Percentiles rank a stretch among this genome's conserved stretches.
These are phyloP conservation scores for Saksenaea oblongispora DNA, from an alignment of 371 early-diverging fungal genomes.

Conservation along the genomic window DNA sequence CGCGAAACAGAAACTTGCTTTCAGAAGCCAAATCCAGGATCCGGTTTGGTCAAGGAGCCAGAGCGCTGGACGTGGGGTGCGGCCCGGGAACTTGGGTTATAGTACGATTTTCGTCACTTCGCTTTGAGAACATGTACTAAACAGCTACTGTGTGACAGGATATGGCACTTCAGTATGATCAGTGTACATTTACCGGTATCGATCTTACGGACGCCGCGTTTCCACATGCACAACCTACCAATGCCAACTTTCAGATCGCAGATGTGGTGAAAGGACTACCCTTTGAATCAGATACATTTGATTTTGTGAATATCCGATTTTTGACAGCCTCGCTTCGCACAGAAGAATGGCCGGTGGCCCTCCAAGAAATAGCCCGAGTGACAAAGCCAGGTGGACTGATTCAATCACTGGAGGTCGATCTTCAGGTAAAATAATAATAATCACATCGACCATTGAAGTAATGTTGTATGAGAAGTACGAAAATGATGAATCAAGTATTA, in stretches of 20 bases:
- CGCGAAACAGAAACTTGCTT: background rate
- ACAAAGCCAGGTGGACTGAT: conserved; percentile 61
- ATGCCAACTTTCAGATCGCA: conserved; percentile 45
- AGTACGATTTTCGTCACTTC: conserved; percentile 17
- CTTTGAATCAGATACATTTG: conserved; percentile 60
- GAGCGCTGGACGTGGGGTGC: conserved; percentile 42
- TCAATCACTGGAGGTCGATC: conserved; percentile 52
- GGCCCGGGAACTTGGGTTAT: conserved; percentile 59
- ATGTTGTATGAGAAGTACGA: background rate
- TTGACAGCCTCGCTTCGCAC: conserved; percentile 49
- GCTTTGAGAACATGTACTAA: background rate
- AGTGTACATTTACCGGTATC: conserved; percentile 53
- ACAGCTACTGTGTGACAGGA: conserved; percentile 28
- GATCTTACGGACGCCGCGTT: conserved; percentile 59
- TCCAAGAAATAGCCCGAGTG: conserved; percentile 54
- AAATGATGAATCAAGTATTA: background rate
- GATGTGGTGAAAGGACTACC: conserved; percentile 54
- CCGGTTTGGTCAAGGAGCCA: background rate
- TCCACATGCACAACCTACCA: conserved; percentile 50
- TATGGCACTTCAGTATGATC: conserved; percentile 56
- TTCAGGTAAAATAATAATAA: conserved; percentile 30
- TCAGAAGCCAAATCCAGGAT: background rate
- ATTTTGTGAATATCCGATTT: conserved; percentile 57
- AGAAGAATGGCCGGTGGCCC: conserved; percentile 49
- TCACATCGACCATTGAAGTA: background rate